Base-by-base conservation (phyloP, 2,329 filamentous ascomycete species). In the Fusarium pseudoanthophilum region DNA sequence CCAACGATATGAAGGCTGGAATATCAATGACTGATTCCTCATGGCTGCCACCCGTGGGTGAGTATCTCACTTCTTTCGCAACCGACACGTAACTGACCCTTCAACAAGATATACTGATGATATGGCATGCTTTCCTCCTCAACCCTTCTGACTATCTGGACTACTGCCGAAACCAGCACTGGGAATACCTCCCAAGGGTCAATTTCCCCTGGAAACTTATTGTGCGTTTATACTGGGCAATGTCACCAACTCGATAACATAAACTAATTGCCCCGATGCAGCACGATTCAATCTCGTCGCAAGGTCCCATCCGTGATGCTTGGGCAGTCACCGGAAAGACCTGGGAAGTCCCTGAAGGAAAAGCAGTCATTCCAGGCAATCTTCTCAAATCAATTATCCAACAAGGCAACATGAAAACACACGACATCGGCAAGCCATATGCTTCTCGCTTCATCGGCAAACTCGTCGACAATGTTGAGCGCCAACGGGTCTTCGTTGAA, bases 401-500 rank as follows among this genome's bases (percentile, higher is more conserved):
- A 21, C 37, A 49, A 21, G 69, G 73, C 16, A 61, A 65, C 21
- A 30, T 11, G 15, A 15, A 28, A 26, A 30, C 26, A 15, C 26
- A 55, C 3, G 14, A 30, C 15, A 55, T 70, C 4, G 11, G 53
- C 21, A 52, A 70, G 20, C 14, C 21, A 11, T 60, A 30, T 28
- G 26, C 18, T 36, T 52, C 65, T 16, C 16, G n/a, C 15, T 60
- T 59, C 18, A 55, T 49, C 18, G 18, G 16, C 4, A 39, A 55
- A 28, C 68, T 74, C 5, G 51, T 69, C 26, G 57, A 48, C 6
- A 75, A 75, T 7, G 72, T 75, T 13, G 62, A 71, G 34, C 81
- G 83, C 14, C 83, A 85, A 62, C 72, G 72, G 49, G 59, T 74
- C 36, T 85, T 85, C 64, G 77, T 81, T 42, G 71, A 80, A 40